Evolutionary conservation across 441 rosid species (phyloP), one percentile per base, ranked within the genome.

Genomic region (Theobroma grandiflorum): DNA sequence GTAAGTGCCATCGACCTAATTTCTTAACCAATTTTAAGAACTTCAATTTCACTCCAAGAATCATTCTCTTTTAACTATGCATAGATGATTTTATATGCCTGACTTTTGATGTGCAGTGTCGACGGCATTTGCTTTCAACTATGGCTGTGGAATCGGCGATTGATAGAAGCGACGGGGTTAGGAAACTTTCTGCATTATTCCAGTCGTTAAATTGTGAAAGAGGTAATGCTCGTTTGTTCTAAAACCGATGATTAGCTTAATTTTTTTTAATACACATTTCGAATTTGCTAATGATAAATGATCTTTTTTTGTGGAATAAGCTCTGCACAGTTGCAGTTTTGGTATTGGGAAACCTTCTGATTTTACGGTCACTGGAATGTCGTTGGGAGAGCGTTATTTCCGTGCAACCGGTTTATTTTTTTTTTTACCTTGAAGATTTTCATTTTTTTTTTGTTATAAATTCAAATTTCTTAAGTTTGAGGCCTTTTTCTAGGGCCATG

Each of bases 361-460:
- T 73, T 84, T 80, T 72, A 85, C 83, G 72, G 80, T 65, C 59
- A 72, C 66, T 10, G 87, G 86, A 84, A 76, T 79, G 71, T 85
- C 80, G 3, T 77, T 80, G 82, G 76, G 81, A 11, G 82, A 79
- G 77, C 88, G 93, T 58, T 79, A 68, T 79, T 84, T 94, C 85
- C 98, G 91, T 66, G 89, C 92, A 64, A 89, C 95, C 85, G 96
- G 98, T 94, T 53, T 20, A 42, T 49, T 80, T 16, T 71, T 15
- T 11, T 42, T 69, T 26, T 18, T 15, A 53, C 33, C 8, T 37
- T 50, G 61, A 42, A 65, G 65, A 79, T 69, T 76, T 55, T 80
- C 10, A 3, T 50, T 74, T 63, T 53, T 76, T 49, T 70, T 15
- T 71, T 57, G 11, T 42, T 12, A 8, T 22, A 12, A 38, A 55